Conservation (phyloP, 2,329 filamentous ascomycete species). For the Zasmidium angulare region DNA sequence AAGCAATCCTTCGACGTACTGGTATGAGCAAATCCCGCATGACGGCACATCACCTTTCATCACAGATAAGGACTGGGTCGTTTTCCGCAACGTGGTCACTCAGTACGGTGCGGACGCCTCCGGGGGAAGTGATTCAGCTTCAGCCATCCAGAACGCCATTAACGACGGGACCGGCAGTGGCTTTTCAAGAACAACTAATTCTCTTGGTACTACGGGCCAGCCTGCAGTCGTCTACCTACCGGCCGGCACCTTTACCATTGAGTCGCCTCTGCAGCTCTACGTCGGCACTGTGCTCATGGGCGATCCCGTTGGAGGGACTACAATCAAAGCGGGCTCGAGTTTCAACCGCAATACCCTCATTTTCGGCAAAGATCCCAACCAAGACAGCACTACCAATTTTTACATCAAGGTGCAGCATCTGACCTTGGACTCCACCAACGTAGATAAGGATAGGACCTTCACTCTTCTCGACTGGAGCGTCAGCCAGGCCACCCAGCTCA, state of each 20-base stretch:
- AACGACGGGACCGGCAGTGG: not conserved
- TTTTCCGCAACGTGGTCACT: not conserved
- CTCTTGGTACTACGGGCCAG: not conserved
- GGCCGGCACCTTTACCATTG: constrained; percentile 45
- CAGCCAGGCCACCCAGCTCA: constrained; percentile 23
- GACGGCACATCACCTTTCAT: not conserved
- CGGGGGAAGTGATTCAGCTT: not conserved
- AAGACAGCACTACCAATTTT: constrained; percentile 15
- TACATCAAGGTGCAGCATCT: constrained; percentile 25
- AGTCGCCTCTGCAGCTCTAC: constrained; percentile 57
- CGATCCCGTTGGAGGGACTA: constrained; percentile 68
- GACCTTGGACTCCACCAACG: constrained; percentile 22
- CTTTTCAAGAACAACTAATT: not conserved
- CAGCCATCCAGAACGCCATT: not conserved
- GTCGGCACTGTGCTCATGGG: constrained; percentile 93
- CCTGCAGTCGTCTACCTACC: constrained; percentile 47
- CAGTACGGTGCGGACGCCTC: not conserved
- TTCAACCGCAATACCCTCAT: constrained; percentile 3
- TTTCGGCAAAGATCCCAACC: not conserved
- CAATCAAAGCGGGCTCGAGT: constrained; percentile 55
- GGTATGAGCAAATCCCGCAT: not conserved
- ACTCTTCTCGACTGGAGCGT: constrained; percentile 24
- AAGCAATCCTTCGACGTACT: not conserved
- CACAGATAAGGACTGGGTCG: not conserved
- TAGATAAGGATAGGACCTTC: constrained; percentile 4